These are phyloP conservation scores for Ganoderma lingzhi DNA, from an alignment of 1,284 basidiomycete species.

Conservation along the genomic window DNA sequence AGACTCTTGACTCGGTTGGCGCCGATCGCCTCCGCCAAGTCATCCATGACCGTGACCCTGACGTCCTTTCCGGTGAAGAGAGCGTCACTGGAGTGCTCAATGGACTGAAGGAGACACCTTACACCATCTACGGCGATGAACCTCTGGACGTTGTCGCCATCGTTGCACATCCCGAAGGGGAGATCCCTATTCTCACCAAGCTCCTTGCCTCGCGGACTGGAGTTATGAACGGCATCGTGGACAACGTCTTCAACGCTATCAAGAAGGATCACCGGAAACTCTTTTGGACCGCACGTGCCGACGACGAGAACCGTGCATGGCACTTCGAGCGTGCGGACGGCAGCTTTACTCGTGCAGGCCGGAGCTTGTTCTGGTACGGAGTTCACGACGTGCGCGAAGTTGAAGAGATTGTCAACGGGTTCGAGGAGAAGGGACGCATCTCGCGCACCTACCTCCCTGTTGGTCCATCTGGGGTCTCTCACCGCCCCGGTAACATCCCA, in stretches of 20 bases:
- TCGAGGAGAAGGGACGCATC: constrained; percentile 85
- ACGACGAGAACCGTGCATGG: constrained; percentile 97
- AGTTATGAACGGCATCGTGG: constrained; percentile 92
- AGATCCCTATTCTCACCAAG: constrained; percentile 93
- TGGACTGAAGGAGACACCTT: constrained; percentile 83
- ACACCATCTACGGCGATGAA: constrained; percentile 98
- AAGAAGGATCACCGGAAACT: constrained; percentile 94
- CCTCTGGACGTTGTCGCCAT: constrained; percentile 96
- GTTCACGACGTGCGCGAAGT: constrained; percentile 93
- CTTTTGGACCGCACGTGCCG: constrained; percentile 96
- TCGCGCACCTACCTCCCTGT: constrained; percentile 83
- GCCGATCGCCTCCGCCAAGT: constrained; percentile 94
- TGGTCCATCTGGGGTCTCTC: constrained; percentile 79
- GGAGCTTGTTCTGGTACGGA: constrained; percentile 97
- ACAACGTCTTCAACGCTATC: constrained; percentile 97
- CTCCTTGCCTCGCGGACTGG: constrained; percentile 90
- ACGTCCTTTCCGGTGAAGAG: constrained; percentile 85
- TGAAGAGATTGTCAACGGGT: constrained; percentile 83
- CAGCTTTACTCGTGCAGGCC: constrained; percentile 94
- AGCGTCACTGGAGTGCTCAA: constrained; percentile 92
- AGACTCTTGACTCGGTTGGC: constrained; percentile 84
- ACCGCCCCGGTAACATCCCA: constrained; percentile 51
- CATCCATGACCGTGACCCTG: constrained; percentile 94
- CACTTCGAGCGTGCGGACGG: constrained; percentile 99
- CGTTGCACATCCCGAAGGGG: constrained; percentile 90